Conservation (phyloP, 371 early-diverging fungal genomes). For the Mucor lusitanicus region DNA sequence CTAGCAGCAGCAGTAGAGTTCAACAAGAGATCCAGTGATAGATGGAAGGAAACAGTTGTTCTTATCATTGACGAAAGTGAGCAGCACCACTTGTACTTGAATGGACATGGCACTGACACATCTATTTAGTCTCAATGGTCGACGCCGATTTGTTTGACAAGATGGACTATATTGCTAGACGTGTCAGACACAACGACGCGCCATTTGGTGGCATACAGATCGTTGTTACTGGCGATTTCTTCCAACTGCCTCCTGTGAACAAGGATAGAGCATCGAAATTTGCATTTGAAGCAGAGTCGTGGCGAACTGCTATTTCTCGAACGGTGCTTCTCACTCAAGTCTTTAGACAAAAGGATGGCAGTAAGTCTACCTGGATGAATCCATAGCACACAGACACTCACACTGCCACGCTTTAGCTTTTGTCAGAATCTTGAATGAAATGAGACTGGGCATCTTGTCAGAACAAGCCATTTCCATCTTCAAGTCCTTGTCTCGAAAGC, state of each 20-base stretch:
- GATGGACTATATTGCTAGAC: slow-evolving; percentile 75
- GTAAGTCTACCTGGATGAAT: no score
- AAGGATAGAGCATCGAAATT: slow-evolving; percentile 45
- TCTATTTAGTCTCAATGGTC: slow-evolving; percentile 82
- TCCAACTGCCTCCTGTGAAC: slow-evolving; percentile 92
- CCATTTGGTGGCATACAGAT: slow-evolving; percentile 96
- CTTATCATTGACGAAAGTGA: slow-evolving; percentile 90
- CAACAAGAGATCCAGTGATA: slow-evolving; percentile 31
- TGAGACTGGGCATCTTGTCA: slow-evolving; percentile 66
- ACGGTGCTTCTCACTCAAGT: slow-evolving; percentile 62
- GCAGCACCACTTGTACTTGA: no score
- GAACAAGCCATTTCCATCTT: slow-evolving; percentile 54
- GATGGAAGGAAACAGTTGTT: slow-evolving; percentile 72
- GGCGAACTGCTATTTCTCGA: slow-evolving; percentile 57
- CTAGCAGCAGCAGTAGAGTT: slow-evolving; percentile 46
- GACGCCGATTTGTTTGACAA: slow-evolving; percentile 86
- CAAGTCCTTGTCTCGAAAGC: slow-evolving; percentile 55
- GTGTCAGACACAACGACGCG: slow-evolving; percentile 29
- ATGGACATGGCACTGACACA: no score
- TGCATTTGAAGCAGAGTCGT: slow-evolving; percentile 76
- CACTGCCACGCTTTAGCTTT: slow-evolving; percentile 36
- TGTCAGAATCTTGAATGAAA: slow-evolving; percentile 69
- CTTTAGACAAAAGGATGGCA: slow-evolving; percentile 62
- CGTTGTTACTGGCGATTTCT: slow-evolving; percentile 89
- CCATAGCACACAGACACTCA: not conserved